A percentile compares a stretch with the other conserved stretches of the same genome.
Conservation (phyloP, 345 rosid species). For the Nephelium lappaceum region DNA sequence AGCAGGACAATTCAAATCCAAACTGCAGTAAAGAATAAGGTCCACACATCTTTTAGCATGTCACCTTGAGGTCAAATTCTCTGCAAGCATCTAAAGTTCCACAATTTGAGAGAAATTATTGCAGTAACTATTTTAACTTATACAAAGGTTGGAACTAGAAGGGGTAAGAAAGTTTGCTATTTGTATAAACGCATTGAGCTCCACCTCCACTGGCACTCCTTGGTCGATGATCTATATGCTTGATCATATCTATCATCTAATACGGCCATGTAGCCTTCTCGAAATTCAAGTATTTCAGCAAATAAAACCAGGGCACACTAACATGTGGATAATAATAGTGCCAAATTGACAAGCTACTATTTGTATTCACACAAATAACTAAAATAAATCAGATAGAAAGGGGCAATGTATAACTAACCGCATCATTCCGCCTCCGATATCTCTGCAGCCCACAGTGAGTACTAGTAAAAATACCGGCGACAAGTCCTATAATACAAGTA, state of each 20-base stretch:
- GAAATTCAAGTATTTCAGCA: background rate
- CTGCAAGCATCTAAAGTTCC: background rate
- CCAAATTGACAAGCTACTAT: background rate
- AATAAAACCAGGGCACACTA: background rate
- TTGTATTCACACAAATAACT: background rate
- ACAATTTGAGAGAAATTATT: background rate
- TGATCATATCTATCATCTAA: background rate
- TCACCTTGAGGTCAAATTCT: background rate
- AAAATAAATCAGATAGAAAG: background rate
- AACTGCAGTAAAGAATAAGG: slow-evolving; percentile 6
- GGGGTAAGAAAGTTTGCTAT: background rate
- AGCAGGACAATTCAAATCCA: background rate
- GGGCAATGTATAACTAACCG: slow-evolving; percentile 52
- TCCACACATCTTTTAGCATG: background rate
- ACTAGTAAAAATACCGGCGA: slow-evolving; percentile 64
- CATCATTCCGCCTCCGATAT: slow-evolving; percentile 66
- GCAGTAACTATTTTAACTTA: background rate
- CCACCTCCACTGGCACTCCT: background rate
- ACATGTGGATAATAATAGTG: background rate
- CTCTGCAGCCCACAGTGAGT: slow-evolving; percentile 70
- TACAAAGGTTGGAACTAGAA: background rate
- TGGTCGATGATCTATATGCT: background rate
- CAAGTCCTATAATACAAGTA: slow-evolving; percentile 51
- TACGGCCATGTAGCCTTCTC: background rate
- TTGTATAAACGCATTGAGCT: background rate